These are phyloP conservation scores for Epichloe gansuensis DNA, from an alignment of 2,329 filamentous ascomycete genomes.

Conservation along the genomic window DNA sequence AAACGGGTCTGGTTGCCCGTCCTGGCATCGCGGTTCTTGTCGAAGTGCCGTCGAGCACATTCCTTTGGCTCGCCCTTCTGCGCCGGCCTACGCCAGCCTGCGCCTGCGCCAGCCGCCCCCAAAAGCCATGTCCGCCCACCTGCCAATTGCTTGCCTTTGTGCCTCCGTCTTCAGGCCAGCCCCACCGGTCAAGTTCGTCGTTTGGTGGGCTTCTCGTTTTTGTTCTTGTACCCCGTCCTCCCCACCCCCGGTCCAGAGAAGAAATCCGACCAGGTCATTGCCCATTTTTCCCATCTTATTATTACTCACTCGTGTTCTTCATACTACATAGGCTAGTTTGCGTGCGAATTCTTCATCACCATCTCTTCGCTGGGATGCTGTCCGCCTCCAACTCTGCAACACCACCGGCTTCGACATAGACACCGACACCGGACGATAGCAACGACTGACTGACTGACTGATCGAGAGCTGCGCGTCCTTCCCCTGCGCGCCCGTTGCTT, in stretches of 20 bases:
- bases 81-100: background rate
- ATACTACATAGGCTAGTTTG: background rate
- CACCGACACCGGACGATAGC: background rate
- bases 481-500: background rate
- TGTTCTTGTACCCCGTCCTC: constrained; percentile 2
- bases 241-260: background rate
- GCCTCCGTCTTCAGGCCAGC: background rate
- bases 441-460: background rate
- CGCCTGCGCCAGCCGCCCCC: background rate
- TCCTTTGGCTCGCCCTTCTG: background rate
- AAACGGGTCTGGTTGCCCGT: background rate
- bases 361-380: background rate
- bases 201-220: background rate
- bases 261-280: background rate
- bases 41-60: background rate
- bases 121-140: background rate
- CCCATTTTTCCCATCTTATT: background rate
- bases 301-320: background rate
- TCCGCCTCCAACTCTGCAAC: background rate
- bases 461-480: background rate
- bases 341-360: background rate
- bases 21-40: background rate
- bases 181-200: background rate
- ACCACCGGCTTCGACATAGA: background rate
- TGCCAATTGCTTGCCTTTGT: background rate